Base-by-base conservation (phyloP, 805 yeast species). In the Wickerhamiella occidentalis region DNA sequence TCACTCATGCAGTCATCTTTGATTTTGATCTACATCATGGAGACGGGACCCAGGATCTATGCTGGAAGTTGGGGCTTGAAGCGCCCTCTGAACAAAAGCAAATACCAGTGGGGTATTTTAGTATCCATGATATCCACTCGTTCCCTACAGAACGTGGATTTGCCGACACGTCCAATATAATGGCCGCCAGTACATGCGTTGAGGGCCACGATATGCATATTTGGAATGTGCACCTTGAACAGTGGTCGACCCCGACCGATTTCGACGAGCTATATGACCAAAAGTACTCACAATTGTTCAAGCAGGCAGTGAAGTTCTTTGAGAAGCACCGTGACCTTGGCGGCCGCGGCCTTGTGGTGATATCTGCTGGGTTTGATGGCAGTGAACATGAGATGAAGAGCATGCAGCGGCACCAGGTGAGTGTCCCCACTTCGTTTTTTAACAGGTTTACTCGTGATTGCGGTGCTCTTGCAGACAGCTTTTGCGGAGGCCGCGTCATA, bases 21-120 rank as follows among this genome's bases (percentile, higher is more conserved):
- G 95, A 85, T 62, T 80, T 85, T 54, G 95, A 85, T 62, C 69
- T 85, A 38, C 95, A 85, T 60, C 95, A 85, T 60, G 95, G 94
- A 15, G 95, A 85, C 64, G 95, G 95, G 12, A 75, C 85, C 6
- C 94, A 85, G 58, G 94, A 85, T 62, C 80, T 85, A 23, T 79
- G 88, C 57, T 85, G 88, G 87, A 80, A 78, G 57, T 70, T 84
- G 54, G 85, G 85, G 0, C 69, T 71, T 25, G 54, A 51, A 22
- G 19, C 38, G n/a, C 15, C 38, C 9, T n/a, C 19, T 6, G 38
- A 33, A 5, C 26, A 35, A 6, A 47, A 51, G 17, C 56, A 47
- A 4, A 38, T 53, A 6, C 57, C 55, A 18, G 80, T 85, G 17
- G 94, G 90, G 0, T 85, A 85, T 60, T 84, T 83, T 60, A 83